Percentiles rank a stretch among this genome's conserved stretches.
phyloP scores from a whole-genome alignment of 805 yeast species.

The Lachancea thermotolerans region DNA sequence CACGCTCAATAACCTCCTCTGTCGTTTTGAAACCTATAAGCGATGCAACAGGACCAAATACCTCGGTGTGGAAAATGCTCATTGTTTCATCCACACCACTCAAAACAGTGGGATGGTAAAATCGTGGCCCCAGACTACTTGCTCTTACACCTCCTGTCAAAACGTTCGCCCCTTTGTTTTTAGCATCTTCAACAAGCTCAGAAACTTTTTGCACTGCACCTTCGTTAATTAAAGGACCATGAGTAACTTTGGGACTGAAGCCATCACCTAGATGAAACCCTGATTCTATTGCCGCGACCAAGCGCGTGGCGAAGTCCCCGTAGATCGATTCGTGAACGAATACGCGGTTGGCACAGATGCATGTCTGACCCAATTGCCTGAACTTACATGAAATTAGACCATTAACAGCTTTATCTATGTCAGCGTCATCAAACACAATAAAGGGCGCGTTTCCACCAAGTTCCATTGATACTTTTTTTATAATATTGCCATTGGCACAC shows the following conservation, averaged over 20 bases:
- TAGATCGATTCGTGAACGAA: conserved; percentile 60
- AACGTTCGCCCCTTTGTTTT: conserved; percentile 55
- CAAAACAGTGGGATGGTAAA: conserved; percentile 63
- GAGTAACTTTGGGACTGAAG: conserved; percentile 49
- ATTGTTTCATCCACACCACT: conserved; percentile 53
- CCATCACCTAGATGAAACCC: conserved; percentile 57
- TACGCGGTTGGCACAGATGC: conserved; percentile 72
- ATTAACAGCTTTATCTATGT: conserved; percentile 57
- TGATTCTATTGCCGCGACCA: conserved; percentile 39
- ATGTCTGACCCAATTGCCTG: conserved; percentile 75
- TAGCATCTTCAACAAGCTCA: conserved; percentile 60
- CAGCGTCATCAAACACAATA: conserved; percentile 67
- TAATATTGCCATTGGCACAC: conserved; percentile 30
- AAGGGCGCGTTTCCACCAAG: conserved; percentile 81
- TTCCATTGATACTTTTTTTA: conserved; percentile 68
- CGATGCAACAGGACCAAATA: conserved; percentile 78
- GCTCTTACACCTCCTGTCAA: conserved; percentile 54
- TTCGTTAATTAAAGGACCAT: conserved; percentile 68
- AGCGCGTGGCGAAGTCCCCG: conserved; percentile 48
- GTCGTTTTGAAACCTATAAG: conserved; percentile 57
- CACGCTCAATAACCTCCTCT: conserved; percentile 53
- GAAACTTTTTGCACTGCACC: conserved; percentile 56
- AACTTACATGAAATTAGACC: conserved; percentile 40
- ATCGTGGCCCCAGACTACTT: conserved; percentile 51
- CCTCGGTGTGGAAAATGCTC: conserved; percentile 59